A percentile compares a stretch with the other conserved stretches of the same genome.
phyloP scores from a whole-genome alignment of 1,284 basidiomycete genomes.

The Leccinum solheimii region DNA sequence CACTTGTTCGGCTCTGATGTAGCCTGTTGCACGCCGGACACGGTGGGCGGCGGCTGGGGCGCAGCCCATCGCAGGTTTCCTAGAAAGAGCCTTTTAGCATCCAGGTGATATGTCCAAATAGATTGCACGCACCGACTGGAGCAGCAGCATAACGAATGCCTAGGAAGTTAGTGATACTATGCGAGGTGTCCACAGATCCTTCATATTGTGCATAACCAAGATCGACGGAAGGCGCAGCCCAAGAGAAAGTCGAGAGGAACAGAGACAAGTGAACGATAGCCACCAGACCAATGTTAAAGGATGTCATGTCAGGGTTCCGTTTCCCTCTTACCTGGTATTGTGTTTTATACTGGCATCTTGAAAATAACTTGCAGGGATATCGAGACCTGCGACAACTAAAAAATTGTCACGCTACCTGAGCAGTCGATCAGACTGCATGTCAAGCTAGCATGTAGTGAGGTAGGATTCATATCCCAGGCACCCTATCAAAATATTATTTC shows the following conservation, averaged over 20 bases:
- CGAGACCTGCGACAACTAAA: neutral
- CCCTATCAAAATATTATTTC: neutral
- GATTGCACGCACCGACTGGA: constrained; percentile 29
- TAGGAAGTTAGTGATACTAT: constrained; percentile 31
- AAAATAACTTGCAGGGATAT: neutral
- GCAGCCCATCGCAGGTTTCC: constrained; percentile 30
- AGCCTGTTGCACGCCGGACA: constrained; percentile 27
- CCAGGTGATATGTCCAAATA: neutral
- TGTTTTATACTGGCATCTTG: neutral
- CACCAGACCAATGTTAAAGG: neutral
- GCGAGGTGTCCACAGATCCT: constrained; percentile 26
- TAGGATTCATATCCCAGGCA: neutral
- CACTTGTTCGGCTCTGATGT: constrained; percentile 19
- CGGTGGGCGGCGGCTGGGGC: constrained; percentile 23
- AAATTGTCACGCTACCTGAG: neutral
- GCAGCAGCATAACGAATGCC: constrained; percentile 37
- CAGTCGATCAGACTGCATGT: neutral
- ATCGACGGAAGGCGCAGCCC: constrained; percentile 4
- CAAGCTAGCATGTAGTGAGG: neutral
- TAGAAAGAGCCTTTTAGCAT: constrained; percentile 6
- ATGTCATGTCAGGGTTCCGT: neutral
- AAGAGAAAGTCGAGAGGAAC: neutral
- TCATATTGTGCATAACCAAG: constrained; percentile 37
- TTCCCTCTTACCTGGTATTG: neutral
- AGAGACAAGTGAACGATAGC: neutral